A percentile compares a stretch with the other conserved stretches of the same genome.
These are phyloP conservation scores for Bipolaris oryzae DNA, from an alignment of 2,329 filamentous ascomycete genomes.

Conservation along the genomic window DNA sequence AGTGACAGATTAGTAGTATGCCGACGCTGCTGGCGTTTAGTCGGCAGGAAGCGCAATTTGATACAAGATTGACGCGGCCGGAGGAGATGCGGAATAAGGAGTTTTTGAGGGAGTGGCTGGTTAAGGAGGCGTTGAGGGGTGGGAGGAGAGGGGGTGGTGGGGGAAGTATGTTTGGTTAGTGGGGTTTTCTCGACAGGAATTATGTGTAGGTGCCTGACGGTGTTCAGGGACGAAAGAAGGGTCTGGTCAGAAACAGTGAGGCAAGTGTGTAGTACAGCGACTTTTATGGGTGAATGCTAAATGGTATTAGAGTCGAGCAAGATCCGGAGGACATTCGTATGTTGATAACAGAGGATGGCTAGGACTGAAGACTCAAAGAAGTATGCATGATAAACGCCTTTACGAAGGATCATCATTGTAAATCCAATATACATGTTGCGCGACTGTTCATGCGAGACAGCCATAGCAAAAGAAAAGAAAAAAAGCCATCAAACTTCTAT, in stretches of 20 bases:
- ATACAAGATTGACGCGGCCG: conserved; percentile 53
- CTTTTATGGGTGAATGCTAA: neutral
- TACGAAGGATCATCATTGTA: neutral
- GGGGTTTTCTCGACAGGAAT: neutral
- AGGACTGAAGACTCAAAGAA: neutral
- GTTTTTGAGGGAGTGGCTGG: conserved; percentile 55
- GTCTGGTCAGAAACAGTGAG: neutral
- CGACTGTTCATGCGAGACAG: neutral
- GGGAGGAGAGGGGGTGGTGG: conserved; percentile 55
- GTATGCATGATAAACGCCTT: neutral
- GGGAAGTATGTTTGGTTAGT: conserved; percentile 48
- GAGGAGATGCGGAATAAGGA: conserved; percentile 54
- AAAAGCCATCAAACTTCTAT: neutral
- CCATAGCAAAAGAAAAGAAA: neutral
- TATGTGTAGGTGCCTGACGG: conserved; percentile 1
- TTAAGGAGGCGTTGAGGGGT: conserved; percentile 55
- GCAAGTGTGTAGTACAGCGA: neutral
- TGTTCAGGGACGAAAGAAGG: conserved; percentile 5
- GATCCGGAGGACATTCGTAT: no score
- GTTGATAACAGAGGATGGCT: neutral
- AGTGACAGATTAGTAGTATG: conserved; percentile 43
- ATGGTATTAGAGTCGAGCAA: neutral
- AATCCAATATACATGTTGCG: neutral
- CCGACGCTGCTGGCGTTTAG: conserved; percentile 59
- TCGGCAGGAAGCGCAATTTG: conserved; percentile 56